Percentiles rank a stretch among this genome's conserved stretches.
Evolutionary conservation across 2,329 filamentous ascomycete species (phyloP).

Genomic region (Phaeosphaeriaceae sp.): DNA sequence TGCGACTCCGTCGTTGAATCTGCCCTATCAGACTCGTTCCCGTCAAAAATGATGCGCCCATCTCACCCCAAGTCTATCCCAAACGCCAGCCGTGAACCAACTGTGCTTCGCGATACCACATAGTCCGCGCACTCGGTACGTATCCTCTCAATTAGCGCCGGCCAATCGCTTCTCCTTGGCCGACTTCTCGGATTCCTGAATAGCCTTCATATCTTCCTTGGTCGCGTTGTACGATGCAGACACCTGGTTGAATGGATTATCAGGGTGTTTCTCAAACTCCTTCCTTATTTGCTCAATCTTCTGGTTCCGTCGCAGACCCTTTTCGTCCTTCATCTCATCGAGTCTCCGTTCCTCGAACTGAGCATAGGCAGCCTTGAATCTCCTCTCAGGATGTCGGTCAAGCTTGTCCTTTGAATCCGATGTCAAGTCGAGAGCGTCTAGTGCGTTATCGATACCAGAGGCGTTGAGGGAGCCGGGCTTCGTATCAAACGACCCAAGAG

Average conservation of each 20-base stretch:
- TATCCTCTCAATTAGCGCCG: slow-evolving; percentile 16
- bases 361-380: slow-evolving; percentile 85
- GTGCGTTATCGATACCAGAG: slow-evolving; percentile 88
- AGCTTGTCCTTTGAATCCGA: slow-evolving; percentile 70
- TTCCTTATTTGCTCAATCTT: slow-evolving; percentile 82
- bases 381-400: slow-evolving; percentile 85
- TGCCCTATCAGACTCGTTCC: background rate
- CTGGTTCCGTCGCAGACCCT: slow-evolving; percentile 81
- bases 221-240: slow-evolving; percentile 76
- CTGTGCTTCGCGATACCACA: slow-evolving; percentile 3
- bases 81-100: slow-evolving; percentile 15
- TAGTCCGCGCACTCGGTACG: background rate
- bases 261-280: slow-evolving; percentile 92
- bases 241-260: slow-evolving; percentile 95
- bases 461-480: slow-evolving; percentile 71
- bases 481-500: slow-evolving; percentile 51
- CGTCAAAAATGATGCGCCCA: background rate
- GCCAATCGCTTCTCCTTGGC: slow-evolving; percentile 77
- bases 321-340: slow-evolving; percentile 84
- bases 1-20: background rate
- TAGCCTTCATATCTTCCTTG: slow-evolving; percentile 74
- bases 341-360: slow-evolving; percentile 82
- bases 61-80: slow-evolving; percentile 20
- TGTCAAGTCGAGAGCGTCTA: slow-evolving; percentile 81
- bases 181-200: slow-evolving; percentile 69